phyloP scores from a whole-genome alignment of 2,329 filamentous ascomycete species.

The Aspergillus ustus region DNA sequence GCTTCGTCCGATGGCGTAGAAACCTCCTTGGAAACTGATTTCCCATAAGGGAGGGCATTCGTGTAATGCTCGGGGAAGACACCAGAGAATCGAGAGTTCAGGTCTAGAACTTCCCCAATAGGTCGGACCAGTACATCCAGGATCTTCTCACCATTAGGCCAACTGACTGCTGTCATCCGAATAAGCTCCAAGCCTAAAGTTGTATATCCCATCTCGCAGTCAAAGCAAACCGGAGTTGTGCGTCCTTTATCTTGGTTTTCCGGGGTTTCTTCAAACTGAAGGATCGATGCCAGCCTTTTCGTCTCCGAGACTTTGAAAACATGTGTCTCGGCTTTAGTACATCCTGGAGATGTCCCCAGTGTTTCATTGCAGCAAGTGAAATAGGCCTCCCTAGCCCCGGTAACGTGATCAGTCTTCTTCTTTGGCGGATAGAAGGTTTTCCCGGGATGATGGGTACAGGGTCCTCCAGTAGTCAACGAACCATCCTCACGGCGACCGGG shows the following conservation, averaged over 20 bases:
- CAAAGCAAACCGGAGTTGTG: conserved; percentile 71
- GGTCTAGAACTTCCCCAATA: conserved; percentile 80
- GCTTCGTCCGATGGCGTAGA: conserved; percentile 28
- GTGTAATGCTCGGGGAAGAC: conserved; percentile 78
- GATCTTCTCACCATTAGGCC: conserved; percentile 76
- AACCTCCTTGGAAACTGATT: conserved; percentile 30
- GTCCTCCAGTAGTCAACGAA: conserved; percentile 74
- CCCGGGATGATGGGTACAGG: conserved; percentile 81
- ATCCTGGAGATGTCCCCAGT: conserved; percentile 75
- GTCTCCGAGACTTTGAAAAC: conserved; percentile 84
- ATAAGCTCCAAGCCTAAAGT: conserved; percentile 86
- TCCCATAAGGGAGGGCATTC: conserved; percentile 64
- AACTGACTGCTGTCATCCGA: conserved; percentile 83
- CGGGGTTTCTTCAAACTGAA: conserved; percentile 82
- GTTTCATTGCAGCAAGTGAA: conserved; percentile 80
- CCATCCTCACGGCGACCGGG: conserved; percentile 80
- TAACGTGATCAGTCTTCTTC: conserved; percentile 60
- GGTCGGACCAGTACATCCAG: conserved; percentile 86
- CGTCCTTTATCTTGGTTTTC: conserved; percentile 35
- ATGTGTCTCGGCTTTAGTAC: conserved; percentile 71
- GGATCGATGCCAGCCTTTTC: conserved; percentile 74
- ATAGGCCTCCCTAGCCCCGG: conserved; percentile 61
- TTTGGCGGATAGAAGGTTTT: conserved; percentile 65
- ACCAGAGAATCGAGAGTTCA: conserved; percentile 92
- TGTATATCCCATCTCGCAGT: conserved; percentile 98